Evolutionary conservation across 2,329 filamentous ascomycete species (phyloP), one percentile per base, ranked within the genome.

Genomic region (Thelonectria blattea): DNA sequence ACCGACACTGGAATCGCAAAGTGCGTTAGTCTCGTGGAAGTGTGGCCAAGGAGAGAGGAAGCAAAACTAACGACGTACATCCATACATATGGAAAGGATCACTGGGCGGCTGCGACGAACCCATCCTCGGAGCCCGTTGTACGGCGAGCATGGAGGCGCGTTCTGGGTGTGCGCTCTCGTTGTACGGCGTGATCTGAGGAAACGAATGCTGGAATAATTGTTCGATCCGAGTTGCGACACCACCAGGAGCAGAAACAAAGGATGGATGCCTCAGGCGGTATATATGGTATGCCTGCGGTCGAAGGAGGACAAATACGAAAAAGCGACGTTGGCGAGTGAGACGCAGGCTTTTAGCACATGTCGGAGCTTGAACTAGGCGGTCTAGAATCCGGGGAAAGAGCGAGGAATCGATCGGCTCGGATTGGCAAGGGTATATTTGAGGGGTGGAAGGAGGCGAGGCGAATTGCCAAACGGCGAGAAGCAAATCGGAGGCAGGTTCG

Each of bases 11-110:
- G 22, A 56, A 74, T 18, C 71, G 30, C 52, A 17, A 53, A 30
- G 5, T 69, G 47, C 67, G 74, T 67, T 76, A 77, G 68, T 59
- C 18, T 46, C 27, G n/a, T 12, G 32, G 41, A 27, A 46, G 34
- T 22, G 11, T 18, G 17, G 37, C 18, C 51, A 37, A 30, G 41
- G 5, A 27, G 41, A 41, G 48, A 52, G 48, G 46, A 20, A 39
- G 34, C 22, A 30, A 37, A 48, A 20, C 3, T 15, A 42, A 53
- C 48, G 32, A 83, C 88, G 68, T 82, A 91, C 88, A 91, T 71
- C 88, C 88, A 81, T 91, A 91, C 39, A 86, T 85, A 72, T 85
- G 78, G 65, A 83, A 80, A 58, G 81, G 77, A 69, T 85, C 80
- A 69, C 82, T 71, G 60, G 74, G 72, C 73, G 81, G 80, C 77